These are phyloP conservation scores for Trapa incisa DNA, from an alignment of 345 rosid genomes.

Conservation along the genomic window DNA sequence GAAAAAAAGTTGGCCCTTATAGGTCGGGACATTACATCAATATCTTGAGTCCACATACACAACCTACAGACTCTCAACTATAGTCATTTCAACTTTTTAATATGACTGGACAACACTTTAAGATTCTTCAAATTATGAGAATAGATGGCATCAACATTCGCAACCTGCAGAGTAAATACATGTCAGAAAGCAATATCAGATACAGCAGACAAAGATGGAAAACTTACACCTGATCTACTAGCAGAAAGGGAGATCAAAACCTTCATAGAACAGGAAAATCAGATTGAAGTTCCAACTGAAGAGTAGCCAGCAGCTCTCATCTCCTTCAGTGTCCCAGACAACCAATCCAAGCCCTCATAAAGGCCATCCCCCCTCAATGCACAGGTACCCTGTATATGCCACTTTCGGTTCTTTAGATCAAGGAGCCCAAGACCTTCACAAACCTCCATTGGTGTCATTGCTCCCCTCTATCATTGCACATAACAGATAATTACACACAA, in stretches of 20 bases:
- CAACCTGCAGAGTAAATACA: neutral
- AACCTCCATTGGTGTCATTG: constrained; percentile 93
- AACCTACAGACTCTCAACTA: neutral
- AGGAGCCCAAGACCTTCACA: constrained; percentile 83
- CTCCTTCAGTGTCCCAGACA: constrained; percentile 67
- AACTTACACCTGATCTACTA: neutral
- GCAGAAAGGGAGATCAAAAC: neutral
- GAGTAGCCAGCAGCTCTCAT: constrained; percentile 88
- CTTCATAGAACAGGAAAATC: constrained; percentile 4
- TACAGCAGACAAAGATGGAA: neutral
- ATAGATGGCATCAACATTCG: neutral
- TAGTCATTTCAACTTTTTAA: neutral
- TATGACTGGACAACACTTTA: neutral
- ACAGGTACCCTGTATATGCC: constrained; percentile 99
- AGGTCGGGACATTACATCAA: neutral
- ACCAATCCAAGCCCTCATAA: constrained; percentile 96
- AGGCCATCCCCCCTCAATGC: constrained; percentile 96
- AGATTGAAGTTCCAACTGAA: constrained; percentile 66
- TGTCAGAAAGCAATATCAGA: neutral
- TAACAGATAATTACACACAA: neutral
- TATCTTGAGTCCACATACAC: neutral
- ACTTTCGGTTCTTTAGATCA: constrained; percentile 87
- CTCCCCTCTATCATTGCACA: constrained; percentile 59
- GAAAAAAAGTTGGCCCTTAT: neutral
- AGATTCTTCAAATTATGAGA: neutral